Evolutionary conservation across 192 early-diverging fungal species (phyloP), one percentile per base, ranked within the genome.

Genomic region (Phycomyces blakesleeanus): DNA sequence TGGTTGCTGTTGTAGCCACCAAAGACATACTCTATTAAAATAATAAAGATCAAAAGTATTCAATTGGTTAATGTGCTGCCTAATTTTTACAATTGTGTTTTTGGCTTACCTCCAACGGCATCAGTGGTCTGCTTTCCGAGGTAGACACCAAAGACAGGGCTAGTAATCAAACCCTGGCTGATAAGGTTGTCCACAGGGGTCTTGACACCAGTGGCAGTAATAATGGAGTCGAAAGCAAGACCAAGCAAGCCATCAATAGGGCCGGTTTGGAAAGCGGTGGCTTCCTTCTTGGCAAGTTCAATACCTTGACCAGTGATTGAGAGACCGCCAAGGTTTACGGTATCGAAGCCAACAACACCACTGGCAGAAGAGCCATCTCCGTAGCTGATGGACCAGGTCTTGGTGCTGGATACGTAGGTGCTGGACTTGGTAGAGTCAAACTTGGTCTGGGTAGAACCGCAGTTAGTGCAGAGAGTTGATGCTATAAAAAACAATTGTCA

Each of bases 71-170:
- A 15, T 39, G 15, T 64, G 8, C 15, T 65, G 8, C 27, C 26
- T 22, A 47, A 29, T 34, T 34, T 34, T 9, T 3, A 16, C 24
- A 15, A 7, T 20, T 18, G 29, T 7, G 2, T 34, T 34, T 7
- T 34, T 26, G 21, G 29, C 71, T 59, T 51, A 64, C 40, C 61
- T 42, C 68, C 55, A 39, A 61, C 63, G 22, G 63, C 68, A 34
- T 51, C 57, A 16, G 61, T 59, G 18, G 77, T 78, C 24, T 76
- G 66, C 52, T 81, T 78, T 12, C 83, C 81, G 7, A 90, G 67
- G 64, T 81, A 88, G 24, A 90, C 88, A 1, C 86, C 85, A 76
- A 90, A 90, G n/a, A 87, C 69, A 7, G 86, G 86, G 26, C 81
- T 76, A 12, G 74, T 76, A 0, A 88, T 73, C 39, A 80, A 57